phyloP scores from a whole-genome alignment of 805 yeast genomes.

The Dipodascus geniculatus region DNA sequence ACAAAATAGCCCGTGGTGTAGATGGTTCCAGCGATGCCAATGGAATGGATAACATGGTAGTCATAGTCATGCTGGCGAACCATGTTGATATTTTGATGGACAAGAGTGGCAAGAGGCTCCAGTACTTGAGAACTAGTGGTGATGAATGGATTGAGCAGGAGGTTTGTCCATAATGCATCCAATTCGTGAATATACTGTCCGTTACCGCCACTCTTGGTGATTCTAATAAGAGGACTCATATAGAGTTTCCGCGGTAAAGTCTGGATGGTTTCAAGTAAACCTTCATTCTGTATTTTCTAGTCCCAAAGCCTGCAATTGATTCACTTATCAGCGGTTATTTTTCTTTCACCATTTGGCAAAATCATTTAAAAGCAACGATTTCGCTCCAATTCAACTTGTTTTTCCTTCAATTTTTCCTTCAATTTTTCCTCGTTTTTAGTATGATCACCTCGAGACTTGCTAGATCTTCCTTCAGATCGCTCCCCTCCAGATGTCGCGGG shows the following conservation, averaged over 20 bases:
- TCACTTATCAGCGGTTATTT: neutral
- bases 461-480: conserved; percentile 9
- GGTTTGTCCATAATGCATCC: conserved; percentile 47
- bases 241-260: too few relatives aligned
- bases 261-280: too few relatives aligned
- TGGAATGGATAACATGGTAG: conserved; percentile 51
- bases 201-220: neutral
- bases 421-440: too few relatives aligned
- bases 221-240: neutral
- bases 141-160: conserved; percentile 69
- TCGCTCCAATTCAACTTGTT: neutral
- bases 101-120: conserved; percentile 38
- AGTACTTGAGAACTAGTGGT: conserved; percentile 40
- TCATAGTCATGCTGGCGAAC: conserved; percentile 58
- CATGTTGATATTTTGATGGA: conserved; percentile 58
- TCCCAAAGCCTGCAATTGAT: too few relatives aligned
- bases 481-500: neutral
- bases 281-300: too few relatives aligned
- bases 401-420: neutral
- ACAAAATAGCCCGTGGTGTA: conserved; percentile 68
- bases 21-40: conserved; percentile 60
- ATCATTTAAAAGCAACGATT: neutral
- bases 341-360: neutral
- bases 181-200: neutral
- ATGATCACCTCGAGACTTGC: conserved; percentile 10